A percentile compares a stretch with the other conserved stretches of the same genome.
These are phyloP conservation scores for Paecilomyces dactylethromorphus DNA, from an alignment of 2,329 filamentous ascomycete genomes.

Conservation along the genomic window DNA sequence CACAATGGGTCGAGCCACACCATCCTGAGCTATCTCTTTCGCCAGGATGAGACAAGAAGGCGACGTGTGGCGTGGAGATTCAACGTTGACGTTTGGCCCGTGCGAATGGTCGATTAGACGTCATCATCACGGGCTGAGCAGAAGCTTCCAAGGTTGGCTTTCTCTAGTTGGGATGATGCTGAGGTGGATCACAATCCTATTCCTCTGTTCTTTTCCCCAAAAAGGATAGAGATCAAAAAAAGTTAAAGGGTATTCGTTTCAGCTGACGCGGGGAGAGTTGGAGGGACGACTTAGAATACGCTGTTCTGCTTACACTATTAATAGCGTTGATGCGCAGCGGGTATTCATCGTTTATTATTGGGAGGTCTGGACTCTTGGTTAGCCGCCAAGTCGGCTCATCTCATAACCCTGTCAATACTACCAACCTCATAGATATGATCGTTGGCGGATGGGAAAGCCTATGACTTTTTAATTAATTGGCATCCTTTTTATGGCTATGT, in stretches of 20 bases:
- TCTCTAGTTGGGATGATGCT: neutral
- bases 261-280: neutral
- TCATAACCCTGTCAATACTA: neutral
- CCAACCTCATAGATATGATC: no score
- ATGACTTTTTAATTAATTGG: no score
- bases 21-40: neutral
- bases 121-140: neutral
- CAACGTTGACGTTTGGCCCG: neutral
- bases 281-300: neutral
- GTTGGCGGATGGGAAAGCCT: no score
- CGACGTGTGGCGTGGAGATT: neutral
- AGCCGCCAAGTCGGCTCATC: neutral
- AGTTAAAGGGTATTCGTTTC: neutral
- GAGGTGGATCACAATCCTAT: neutral
- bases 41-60: neutral
- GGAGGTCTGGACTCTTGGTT: neutral
- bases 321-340: neutral
- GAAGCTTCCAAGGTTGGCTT: neutral
- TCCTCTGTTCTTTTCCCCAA: neutral
- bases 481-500: no score
- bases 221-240: neutral
- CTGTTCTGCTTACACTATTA: neutral
- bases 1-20: neutral
- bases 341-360: neutral
- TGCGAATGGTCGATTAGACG: neutral